These are phyloP conservation scores for Pseudocercospora pini-densiflorae DNA, from an alignment of 2,329 filamentous ascomycete genomes.

Conservation along the genomic window DNA sequence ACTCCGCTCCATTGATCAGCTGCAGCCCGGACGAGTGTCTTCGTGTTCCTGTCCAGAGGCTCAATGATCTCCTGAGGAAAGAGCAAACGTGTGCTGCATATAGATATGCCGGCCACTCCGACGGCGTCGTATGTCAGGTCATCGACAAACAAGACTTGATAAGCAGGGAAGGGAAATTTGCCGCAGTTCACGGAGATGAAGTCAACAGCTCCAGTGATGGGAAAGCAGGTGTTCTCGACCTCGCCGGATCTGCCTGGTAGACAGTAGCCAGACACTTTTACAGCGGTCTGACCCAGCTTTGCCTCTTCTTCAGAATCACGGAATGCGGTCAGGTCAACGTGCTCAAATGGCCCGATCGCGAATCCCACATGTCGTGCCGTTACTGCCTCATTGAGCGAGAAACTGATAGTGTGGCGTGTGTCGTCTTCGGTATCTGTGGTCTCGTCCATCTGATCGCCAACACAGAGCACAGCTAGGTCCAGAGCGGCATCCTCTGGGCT, in stretches of 20 bases:
- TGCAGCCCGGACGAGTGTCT: conserved; percentile 79
- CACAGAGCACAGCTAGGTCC: conserved; percentile 89
- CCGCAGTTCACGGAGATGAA: conserved; percentile 87
- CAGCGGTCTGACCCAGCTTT: conserved; percentile 82
- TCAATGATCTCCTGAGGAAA: conserved; percentile 87
- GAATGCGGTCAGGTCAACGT: conserved; percentile 81
- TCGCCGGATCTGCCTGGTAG: conserved; percentile 81
- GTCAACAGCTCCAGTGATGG: conserved; percentile 86
- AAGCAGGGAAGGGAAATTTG: conserved; percentile 87
- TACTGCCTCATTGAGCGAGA: conserved; percentile 74
- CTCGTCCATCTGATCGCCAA: conserved; percentile 86
- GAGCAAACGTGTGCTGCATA: conserved; percentile 84
- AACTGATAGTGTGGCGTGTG: conserved; percentile 85
- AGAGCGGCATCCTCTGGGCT: conserved; percentile 81
- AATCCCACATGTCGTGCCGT: conserved; percentile 91
- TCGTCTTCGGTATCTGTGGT: conserved; percentile 74
- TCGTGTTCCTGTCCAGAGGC: conserved; percentile 78
- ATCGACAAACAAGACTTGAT: conserved; percentile 93
- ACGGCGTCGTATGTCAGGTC: conserved; percentile 78
- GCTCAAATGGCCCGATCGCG: conserved; percentile 91
- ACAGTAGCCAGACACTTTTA: conserved; percentile 90
- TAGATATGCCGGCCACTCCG: conserved; percentile 79
- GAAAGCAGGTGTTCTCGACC: conserved; percentile 83
- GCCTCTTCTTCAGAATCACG: conserved; percentile 91
- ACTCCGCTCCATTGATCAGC: conserved; percentile 95